Base-by-base conservation (phyloP, 495 filamentous ascomycete genomes). In the Trypethelium eluteriae region DNA sequence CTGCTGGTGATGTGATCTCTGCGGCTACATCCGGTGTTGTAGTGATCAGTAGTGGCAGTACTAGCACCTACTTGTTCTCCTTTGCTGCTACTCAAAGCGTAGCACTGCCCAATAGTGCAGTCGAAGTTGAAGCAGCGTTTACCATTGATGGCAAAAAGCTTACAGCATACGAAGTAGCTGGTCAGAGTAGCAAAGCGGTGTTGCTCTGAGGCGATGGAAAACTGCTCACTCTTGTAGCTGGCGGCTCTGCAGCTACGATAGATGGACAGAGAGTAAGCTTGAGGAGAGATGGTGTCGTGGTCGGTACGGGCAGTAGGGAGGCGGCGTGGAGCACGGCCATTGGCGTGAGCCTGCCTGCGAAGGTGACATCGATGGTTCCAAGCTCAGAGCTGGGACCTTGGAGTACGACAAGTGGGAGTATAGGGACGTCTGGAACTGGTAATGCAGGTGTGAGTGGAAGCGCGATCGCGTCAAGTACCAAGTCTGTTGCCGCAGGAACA, bases 141-240 rank as follows among this genome's bases (percentile, higher is more conserved):
- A 53, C 9, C 49, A 11, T 53, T 53, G 49, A 18, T 18, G 49
- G 49, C 49, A 18, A 53, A 53, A 53, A 53, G 49, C 49, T 53
- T 53, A 18, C 49, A 53, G 49, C 49, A 5, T 53, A 53, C 49
- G 49, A 18, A 53, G 49, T 53, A 53, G 49, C 49, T 53, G 49
- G 49, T 18, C 10, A 53, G 49, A 53, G 49, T 53, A 18, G 49
- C 49, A 53, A 53, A 53, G 49, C 49, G 25, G 49, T 53, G 49
- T 53, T 53, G 49, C 49, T 53, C 49, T 1, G 49, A 53, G 49
- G 12, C 49, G 49, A 53, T 53, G 49, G 49, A 53, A 18, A 53
- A 12, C 49, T 18, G 16, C 12, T 53, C n/a, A 53, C 49, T 53
- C 49, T 53, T 53, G 16, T 53, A 14, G 49, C 16, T 18, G 49